Evolutionary conservation across 495 filamentous ascomycete genomes (phyloP).

Genomic region (Neurospora sp.): DNA sequence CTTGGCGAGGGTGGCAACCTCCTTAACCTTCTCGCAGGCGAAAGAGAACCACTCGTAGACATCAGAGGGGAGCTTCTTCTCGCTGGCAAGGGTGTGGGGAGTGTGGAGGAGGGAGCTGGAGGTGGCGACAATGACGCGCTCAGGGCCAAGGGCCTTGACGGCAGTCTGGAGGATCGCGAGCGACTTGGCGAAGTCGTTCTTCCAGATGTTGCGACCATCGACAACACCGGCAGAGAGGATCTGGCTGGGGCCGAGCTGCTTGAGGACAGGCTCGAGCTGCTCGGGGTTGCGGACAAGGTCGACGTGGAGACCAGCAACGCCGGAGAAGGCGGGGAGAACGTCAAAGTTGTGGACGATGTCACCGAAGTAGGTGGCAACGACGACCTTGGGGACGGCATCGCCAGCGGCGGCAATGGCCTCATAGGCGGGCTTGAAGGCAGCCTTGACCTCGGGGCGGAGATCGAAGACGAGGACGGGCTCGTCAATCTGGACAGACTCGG

Average conservation of each 20-base stretch:
- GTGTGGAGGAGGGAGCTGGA: conserved; percentile 96
- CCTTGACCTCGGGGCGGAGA: conserved; percentile 75
- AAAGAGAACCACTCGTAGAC: conserved; percentile 98
- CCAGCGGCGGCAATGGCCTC: conserved; percentile 72
- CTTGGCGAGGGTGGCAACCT: conserved; percentile 91
- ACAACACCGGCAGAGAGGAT: conserved; percentile 89
- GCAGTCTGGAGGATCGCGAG: conserved; percentile 82
- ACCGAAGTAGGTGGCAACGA: conserved; percentile 95
- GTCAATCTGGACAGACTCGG: conserved; percentile 92
- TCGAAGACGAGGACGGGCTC: conserved; percentile 95
- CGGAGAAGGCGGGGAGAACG: conserved; percentile 53
- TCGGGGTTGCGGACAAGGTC: conserved; percentile 96
- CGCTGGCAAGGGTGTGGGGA: conserved; percentile 90
- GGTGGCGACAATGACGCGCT: conserved; percentile 90
- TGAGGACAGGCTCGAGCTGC: conserved; percentile 88
- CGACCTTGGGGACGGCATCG: conserved; percentile 65
- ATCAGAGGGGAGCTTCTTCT: conserved; percentile 91
- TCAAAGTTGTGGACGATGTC: conserved; percentile 99
- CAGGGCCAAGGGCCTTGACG: conserved; percentile 86
- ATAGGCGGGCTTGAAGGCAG: conserved; percentile 95
- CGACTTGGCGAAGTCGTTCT: conserved; percentile 90
- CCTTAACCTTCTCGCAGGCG: conserved; percentile 84
- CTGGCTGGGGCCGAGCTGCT: conserved; percentile 82
- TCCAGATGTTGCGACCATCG: conserved; percentile 99
- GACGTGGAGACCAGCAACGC: conserved; percentile 74